Conservation (phyloP, 768 basidiomycete species). For the Podaxis sp. region DNA sequence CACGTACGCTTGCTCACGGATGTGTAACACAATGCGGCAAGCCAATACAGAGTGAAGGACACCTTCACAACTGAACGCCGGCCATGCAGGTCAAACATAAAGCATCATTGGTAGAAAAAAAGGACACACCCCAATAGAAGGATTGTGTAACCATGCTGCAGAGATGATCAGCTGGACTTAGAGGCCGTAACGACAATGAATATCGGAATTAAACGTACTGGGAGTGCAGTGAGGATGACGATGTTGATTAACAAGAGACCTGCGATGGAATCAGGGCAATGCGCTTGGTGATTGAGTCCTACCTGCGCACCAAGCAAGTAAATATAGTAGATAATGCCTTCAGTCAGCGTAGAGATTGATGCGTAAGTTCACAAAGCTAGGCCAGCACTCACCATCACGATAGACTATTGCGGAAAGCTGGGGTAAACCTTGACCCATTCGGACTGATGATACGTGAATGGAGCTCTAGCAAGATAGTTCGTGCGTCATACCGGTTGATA, state of each 20-base stretch:
- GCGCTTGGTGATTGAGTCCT: not conserved
- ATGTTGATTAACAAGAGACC: not conserved
- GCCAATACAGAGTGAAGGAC: not conserved
- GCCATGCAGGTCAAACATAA: not conserved
- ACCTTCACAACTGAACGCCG: not conserved
- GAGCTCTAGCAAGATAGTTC: too few relatives aligned
- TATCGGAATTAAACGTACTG: not conserved
- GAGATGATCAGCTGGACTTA: not conserved
- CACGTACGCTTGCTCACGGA: not conserved
- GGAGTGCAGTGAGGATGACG: not conserved
- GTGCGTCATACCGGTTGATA: not conserved
- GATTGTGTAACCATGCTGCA: not conserved
- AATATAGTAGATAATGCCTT: conserved; percentile 1
- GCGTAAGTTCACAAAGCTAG: not conserved
- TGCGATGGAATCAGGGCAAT: not conserved
- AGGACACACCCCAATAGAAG: not conserved
- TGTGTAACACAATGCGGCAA: conserved; percentile 3
- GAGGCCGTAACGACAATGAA: not conserved
- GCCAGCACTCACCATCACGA: not conserved
- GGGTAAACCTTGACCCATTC: not conserved
- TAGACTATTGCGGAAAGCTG: not conserved
- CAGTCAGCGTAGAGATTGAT: not conserved
- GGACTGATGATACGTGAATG: not conserved
- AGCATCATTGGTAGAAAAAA: not conserved
- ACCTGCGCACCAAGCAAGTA: not conserved